Evolutionary conservation across 2,329 filamentous ascomycete species (phyloP).

Genomic region (Trichoderma atrobrunneum): DNA sequence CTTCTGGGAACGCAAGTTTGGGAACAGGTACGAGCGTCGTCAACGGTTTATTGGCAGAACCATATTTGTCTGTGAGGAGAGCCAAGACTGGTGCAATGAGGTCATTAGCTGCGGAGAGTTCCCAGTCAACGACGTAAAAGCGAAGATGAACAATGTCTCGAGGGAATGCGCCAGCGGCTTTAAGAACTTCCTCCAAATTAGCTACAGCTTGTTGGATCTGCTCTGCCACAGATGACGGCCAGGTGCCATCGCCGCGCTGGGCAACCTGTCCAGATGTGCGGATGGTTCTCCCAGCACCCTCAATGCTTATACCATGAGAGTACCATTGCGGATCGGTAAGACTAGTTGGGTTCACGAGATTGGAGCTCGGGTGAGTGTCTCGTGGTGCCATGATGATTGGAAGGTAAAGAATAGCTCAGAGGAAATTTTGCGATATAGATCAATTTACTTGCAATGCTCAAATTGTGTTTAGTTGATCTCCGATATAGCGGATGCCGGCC

Average conservation of each 20-base stretch:
- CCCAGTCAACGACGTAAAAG: constrained; percentile 2
- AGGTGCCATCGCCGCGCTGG: background rate
- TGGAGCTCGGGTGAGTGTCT: background rate
- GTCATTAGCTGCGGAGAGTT: background rate
- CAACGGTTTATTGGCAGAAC: background rate
- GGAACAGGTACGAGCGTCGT: constrained; percentile 8
- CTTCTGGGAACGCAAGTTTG: background rate
- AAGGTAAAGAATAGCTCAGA: background rate
- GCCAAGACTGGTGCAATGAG: background rate
- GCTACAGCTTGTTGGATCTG: background rate
- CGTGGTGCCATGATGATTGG: background rate
- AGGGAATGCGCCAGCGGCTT: background rate
- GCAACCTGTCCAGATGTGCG: background rate
- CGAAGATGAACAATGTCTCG: background rate
- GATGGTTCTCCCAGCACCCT: background rate
- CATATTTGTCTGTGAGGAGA: background rate
- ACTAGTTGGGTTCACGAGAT: background rate
- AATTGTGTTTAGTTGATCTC: background rate
- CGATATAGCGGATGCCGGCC: background rate
- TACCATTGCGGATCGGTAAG: background rate
- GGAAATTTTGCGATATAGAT: background rate
- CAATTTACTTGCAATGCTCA: background rate
- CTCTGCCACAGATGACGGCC: background rate
- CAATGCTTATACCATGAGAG: background rate
- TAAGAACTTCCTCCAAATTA: background rate